A percentile compares a stretch with the other conserved stretches of the same genome.
These are phyloP conservation scores for Barnettozyma hawaiiensis DNA, from an alignment of 1,139 yeast genomes.

Conservation along the genomic window DNA sequence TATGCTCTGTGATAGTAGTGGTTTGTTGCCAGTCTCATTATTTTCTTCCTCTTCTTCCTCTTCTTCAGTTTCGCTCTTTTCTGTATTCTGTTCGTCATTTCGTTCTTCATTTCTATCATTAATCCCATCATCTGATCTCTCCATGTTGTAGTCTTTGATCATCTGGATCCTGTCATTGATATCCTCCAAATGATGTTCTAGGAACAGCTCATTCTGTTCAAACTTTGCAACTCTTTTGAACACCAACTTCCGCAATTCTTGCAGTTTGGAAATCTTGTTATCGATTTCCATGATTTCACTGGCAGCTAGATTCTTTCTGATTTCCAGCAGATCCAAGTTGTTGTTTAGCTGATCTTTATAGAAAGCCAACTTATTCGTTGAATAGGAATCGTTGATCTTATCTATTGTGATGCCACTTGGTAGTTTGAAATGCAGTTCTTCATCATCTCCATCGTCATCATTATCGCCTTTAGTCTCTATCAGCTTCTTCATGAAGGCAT, in stretches of 20 bases:
- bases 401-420: slow-evolving; percentile 36
- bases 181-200: slow-evolving; percentile 43
- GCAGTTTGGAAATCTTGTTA: slow-evolving; percentile 44
- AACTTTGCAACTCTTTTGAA: slow-evolving; percentile 52
- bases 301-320: slow-evolving; percentile 59
- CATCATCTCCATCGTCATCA: slow-evolving; percentile 17
- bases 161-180: slow-evolving; percentile 37
- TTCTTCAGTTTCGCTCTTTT: slow-evolving; percentile 13
- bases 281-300: slow-evolving; percentile 61
- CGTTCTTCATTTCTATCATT: slow-evolving; percentile 3
- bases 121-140: slow-evolving; percentile 22
- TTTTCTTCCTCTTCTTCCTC: slow-evolving; percentile 2
- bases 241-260: slow-evolving; percentile 43
- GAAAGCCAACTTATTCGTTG: slow-evolving; percentile 32
- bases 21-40: slow-evolving; percentile 12
- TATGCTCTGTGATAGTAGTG: slow-evolving; percentile 33
- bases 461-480: slow-evolving; percentile 14
- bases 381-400: slow-evolving; percentile 36
- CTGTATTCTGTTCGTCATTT: slow-evolving; percentile 4
- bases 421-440: slow-evolving; percentile 24
- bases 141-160: slow-evolving; percentile 30
- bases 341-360: slow-evolving; percentile 39
- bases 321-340: slow-evolving; percentile 48
- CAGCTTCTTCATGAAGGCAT: slow-evolving; percentile 17
- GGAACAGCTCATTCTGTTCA: slow-evolving; percentile 51